Evolutionary conservation across 2,329 filamentous ascomycete genomes (phyloP).

Genomic region (Neonectria sp.): DNA sequence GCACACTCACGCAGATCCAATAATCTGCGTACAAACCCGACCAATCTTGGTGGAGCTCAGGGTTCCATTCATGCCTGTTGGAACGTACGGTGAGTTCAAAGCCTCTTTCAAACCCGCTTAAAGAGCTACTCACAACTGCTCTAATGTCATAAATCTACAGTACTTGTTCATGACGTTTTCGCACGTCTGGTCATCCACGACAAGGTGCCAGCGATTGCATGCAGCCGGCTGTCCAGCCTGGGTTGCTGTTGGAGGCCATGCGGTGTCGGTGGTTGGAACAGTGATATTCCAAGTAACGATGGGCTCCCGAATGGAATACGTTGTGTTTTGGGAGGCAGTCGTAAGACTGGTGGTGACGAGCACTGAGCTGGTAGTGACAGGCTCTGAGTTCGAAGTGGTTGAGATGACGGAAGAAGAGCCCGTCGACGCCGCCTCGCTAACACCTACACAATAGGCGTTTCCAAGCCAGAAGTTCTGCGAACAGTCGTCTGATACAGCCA

Average conservation of each 20-base stretch:
- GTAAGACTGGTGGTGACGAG: no score
- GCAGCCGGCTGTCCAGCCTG: constrained; percentile 3
- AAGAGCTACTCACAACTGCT: background rate
- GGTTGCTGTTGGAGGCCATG: constrained; percentile 9
- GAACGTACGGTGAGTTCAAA: no score
- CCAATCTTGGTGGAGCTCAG: no score
- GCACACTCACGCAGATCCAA: background rate
- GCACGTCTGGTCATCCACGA: background rate
- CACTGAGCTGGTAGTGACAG: no score
- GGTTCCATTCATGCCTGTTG: no score
- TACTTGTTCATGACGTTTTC: background rate
- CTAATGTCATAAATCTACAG: background rate
- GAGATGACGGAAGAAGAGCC: no score
- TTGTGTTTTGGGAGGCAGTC: constrained; percentile 23
- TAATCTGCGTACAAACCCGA: no score
- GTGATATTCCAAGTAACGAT: constrained; percentile 10
- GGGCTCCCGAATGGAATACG: constrained; percentile 10
- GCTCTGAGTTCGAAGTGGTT: no score
- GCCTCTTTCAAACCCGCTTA: no score
- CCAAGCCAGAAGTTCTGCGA: background rate
- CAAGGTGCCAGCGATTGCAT: background rate
- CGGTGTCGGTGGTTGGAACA: background rate
- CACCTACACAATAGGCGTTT: background rate
- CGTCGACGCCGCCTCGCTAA: no score
- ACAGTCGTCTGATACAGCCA: background rate